These are phyloP conservation scores for Rhodocollybia butyracea DNA, from an alignment of 768 basidiomycete genomes.

Conservation along the genomic window DNA sequence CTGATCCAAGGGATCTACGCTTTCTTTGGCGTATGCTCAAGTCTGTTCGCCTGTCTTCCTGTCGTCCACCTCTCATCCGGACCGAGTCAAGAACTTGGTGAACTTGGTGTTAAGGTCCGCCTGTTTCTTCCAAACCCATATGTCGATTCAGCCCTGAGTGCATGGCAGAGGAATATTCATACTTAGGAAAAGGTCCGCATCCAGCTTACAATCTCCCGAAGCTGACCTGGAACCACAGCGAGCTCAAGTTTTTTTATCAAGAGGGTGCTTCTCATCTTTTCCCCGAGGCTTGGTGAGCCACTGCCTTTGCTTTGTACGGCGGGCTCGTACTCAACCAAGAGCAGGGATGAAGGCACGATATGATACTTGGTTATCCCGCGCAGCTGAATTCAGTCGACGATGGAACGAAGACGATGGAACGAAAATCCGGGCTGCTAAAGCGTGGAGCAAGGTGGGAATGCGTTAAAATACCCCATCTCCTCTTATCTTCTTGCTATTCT, in stretches of 20 bases:
- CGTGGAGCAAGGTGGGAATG: slow-evolving; percentile 93
- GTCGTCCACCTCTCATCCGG: slow-evolving; percentile 82
- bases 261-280: slow-evolving; percentile 78
- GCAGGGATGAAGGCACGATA: slow-evolving; percentile 80
- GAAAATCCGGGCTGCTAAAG: slow-evolving; percentile 68
- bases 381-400: slow-evolving; percentile 75
- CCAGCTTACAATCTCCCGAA: too few relatives aligned
- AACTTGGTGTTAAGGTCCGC: slow-evolving; percentile 71
- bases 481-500: not conserved
- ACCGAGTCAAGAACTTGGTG: slow-evolving; percentile 75
- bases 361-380: slow-evolving; percentile 81
- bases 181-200: slow-evolving; percentile 63
- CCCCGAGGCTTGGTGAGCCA: slow-evolving; percentile 77
- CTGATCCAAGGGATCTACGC: slow-evolving; percentile 70
- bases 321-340: not conserved
- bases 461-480: slow-evolving; percentile 25
- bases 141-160: not conserved
- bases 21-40: slow-evolving; percentile 84
- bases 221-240: slow-evolving; percentile 31
- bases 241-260: slow-evolving; percentile 92
- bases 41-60: too few relatives aligned
- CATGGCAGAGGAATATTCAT: slow-evolving; percentile 86
- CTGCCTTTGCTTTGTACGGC: slow-evolving; percentile 7
- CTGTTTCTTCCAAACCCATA: not conserved
- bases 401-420: too few relatives aligned